phyloP scores from a whole-genome alignment of 768 basidiomycete genomes.

The Leccinum fibrillosum region DNA sequence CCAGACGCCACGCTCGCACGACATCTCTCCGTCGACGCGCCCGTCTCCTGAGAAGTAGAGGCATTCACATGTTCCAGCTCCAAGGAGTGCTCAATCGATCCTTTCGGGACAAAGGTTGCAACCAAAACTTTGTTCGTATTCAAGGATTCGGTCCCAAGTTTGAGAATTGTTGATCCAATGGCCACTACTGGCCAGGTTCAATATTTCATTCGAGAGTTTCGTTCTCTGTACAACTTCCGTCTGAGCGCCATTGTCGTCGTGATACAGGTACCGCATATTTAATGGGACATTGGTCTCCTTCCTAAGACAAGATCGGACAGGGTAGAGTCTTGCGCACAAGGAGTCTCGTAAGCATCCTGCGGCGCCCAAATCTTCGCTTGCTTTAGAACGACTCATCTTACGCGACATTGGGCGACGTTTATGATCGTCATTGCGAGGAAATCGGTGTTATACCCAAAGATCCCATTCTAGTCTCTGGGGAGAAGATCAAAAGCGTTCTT shows the following conservation, averaged over 20 bases:
- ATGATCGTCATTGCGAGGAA: constrained; percentile 81
- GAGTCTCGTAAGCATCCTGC: constrained; percentile 86
- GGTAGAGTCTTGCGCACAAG: constrained; percentile 68
- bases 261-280: constrained; percentile 89
- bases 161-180: constrained; percentile 85
- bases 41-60: constrained; percentile 7
- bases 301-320: constrained; percentile 37
- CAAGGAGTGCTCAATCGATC: constrained; percentile 4
- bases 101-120: constrained; percentile 86
- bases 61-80: neutral
- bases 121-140: constrained; percentile 86
- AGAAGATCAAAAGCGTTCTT: constrained; percentile 74
- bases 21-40: no score
- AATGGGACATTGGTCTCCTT: constrained; percentile 51
- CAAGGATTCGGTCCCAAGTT: constrained; percentile 87
- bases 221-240: constrained; percentile 89
- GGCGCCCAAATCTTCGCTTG: constrained; percentile 73
- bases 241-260: constrained; percentile 80
- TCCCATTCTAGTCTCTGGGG: constrained; percentile 79
- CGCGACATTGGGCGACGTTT: constrained; percentile 87
- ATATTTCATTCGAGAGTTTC: constrained; percentile 80
- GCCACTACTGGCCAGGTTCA: constrained; percentile 86
- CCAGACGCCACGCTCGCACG: no score
- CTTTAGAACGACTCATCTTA: constrained; percentile 92
- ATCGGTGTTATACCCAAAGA: constrained; percentile 80